A percentile compares a stretch with the other conserved stretches of the same genome.
Conservation (phyloP, 371 early-diverging fungal species). For the Parasitella parasitica region DNA sequence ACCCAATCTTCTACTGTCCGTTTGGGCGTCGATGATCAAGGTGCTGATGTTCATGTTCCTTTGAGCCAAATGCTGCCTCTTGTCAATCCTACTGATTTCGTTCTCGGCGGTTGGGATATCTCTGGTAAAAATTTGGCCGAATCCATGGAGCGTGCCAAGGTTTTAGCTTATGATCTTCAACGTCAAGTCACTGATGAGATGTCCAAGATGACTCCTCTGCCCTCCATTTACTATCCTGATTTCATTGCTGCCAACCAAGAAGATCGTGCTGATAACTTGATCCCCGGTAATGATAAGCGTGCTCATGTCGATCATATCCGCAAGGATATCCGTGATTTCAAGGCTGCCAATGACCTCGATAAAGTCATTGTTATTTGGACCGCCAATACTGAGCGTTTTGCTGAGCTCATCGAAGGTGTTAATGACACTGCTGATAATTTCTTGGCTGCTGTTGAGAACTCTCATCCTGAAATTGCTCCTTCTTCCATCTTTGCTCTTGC, state of each 20-base stretch:
- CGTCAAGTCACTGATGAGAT: constrained; percentile 86
- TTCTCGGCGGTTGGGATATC: constrained; percentile 98
- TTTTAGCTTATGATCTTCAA: constrained; percentile 94
- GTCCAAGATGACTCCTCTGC: constrained; percentile 78
- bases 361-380: constrained; percentile 97
- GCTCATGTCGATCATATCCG: constrained; percentile 89
- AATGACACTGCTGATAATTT: constrained; percentile 95
- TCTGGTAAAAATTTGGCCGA: constrained; percentile 80
- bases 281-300: constrained; percentile 80
- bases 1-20: constrained; percentile 94
- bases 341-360: constrained; percentile 82
- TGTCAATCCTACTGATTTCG: constrained; percentile 94
- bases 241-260: constrained; percentile 96
- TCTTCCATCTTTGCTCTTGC: constrained; percentile 97
- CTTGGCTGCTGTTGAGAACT: constrained; percentile 72
- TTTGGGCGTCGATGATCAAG: constrained; percentile 81
- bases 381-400: constrained; percentile 96
- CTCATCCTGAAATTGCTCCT: constrained; percentile 90
- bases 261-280: constrained; percentile 91
- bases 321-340: constrained; percentile 92
- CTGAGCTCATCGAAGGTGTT: constrained; percentile 80
- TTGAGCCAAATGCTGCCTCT: constrained; percentile 90
- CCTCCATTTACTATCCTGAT: constrained; percentile 95
- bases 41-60: constrained; percentile 87
- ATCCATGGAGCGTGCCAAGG: constrained; percentile 91